Percentiles rank a stretch among this genome's conserved stretches.
phyloP scores from a whole-genome alignment of 139 green algal genomes.

The Micractinium conductrix region DNA sequence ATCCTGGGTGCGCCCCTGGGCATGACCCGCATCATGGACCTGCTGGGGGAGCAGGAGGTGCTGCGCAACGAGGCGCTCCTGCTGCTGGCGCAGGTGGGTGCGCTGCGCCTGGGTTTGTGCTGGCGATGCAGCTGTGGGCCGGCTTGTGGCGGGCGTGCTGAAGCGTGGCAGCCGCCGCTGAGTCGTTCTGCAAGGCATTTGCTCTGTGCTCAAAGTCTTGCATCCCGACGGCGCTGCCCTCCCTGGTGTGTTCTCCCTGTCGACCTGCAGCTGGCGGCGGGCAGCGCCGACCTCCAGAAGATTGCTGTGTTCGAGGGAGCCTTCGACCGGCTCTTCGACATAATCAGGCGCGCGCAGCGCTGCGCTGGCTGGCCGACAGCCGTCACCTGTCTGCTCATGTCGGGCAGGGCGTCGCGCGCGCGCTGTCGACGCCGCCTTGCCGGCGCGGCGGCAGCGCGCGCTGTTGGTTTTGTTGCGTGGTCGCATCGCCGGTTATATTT shows the following conservation, averaged over 20 bases:
- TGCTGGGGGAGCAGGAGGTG: slow-evolving; percentile 82
- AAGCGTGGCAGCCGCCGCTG: not conserved
- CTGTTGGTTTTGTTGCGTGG: too few species aligned
- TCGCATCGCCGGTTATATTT: not conserved
- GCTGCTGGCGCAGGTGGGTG: slow-evolving; percentile 7
- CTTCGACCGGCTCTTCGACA: slow-evolving; percentile 86
- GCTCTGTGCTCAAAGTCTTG: too few species aligned
- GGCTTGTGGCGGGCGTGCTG: not conserved
- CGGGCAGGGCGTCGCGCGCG: too few species aligned
- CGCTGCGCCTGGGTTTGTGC: too few species aligned
- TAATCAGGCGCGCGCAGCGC: slow-evolving; percentile 47
- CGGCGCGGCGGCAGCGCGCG: not conserved
- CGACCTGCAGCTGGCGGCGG: slow-evolving; percentile 72
- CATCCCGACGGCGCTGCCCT: too few species aligned
- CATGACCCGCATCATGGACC: slow-evolving; percentile 85
- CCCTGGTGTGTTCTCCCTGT: slow-evolving; percentile 47
- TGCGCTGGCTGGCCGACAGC: not conserved
- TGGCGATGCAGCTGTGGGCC: too few species aligned
- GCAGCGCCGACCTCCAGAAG: slow-evolving; percentile 81
- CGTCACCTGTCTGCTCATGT: too few species aligned
- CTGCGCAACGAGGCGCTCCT: slow-evolving; percentile 87
- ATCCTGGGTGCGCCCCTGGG: slow-evolving; percentile 80
- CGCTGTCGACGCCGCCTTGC: not conserved
- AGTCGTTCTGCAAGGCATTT: too few species aligned
- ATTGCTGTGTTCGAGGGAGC: slow-evolving; percentile 92